These are phyloP conservation scores for Penicillium janthinellum DNA, from an alignment of 2,329 filamentous ascomycete species.

Conservation along the genomic window DNA sequence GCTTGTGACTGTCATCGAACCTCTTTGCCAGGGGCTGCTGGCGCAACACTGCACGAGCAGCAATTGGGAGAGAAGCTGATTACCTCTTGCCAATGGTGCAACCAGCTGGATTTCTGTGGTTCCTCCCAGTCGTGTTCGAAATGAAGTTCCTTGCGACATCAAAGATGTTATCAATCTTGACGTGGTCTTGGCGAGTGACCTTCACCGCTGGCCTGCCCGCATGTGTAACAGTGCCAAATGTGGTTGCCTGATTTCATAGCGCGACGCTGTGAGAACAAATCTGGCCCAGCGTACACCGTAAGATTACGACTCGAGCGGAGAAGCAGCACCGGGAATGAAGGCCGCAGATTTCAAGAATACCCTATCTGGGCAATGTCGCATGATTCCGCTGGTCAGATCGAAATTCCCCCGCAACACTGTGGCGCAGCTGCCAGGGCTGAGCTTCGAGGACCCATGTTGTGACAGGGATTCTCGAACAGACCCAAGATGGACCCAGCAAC, in stretches of 20 bases:
- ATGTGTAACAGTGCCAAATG: not conserved
- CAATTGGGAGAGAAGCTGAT: not conserved
- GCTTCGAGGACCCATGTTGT: not conserved
- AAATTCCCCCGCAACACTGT: conserved; percentile 4
- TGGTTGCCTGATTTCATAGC: not conserved
- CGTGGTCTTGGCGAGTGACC: not conserved
- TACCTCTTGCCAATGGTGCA: conserved; percentile 19
- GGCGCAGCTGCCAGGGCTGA: conserved; percentile 13
- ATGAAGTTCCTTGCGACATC: conserved; percentile 16
- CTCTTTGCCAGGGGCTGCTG: conserved; percentile 4
- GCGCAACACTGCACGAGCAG: conserved; percentile 17
- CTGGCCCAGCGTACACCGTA: not conserved
- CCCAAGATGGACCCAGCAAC: not conserved
- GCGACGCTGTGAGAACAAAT: not conserved
- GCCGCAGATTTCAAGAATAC: not conserved
- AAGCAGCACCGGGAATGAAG: not conserved
- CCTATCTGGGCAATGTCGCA: not conserved
- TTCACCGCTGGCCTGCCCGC: conserved; percentile 2
- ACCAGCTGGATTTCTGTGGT: conserved; percentile 11
- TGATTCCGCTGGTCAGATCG: conserved; percentile 1
- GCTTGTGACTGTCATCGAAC: conserved; percentile 6
- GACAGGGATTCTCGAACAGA: not conserved
- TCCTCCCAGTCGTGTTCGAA: conserved; percentile 10
- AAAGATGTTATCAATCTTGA: not conserved
- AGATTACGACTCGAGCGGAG: not conserved